These are phyloP conservation scores for Fusarium sacchari DNA, from an alignment of 2,329 filamentous ascomycete genomes.

Conservation along the genomic window DNA sequence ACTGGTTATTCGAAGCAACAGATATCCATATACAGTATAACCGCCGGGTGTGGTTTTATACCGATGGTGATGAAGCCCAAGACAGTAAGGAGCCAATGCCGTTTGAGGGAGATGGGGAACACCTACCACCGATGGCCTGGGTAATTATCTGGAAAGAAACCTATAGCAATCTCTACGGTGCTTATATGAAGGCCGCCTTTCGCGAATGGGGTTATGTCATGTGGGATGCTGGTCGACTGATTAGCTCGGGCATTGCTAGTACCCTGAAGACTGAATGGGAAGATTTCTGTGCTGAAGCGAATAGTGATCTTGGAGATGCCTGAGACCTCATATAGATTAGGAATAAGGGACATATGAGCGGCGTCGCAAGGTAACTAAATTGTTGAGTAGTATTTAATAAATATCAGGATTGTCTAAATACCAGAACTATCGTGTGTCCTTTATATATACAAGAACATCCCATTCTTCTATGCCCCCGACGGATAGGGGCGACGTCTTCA, in stretches of 20 bases:
- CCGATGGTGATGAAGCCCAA: neutral
- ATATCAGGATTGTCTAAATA: neutral
- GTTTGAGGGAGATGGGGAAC: neutral
- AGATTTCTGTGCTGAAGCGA: neutral
- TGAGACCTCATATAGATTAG: neutral
- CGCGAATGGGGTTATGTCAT: constrained; percentile 2
- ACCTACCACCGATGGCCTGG: neutral
- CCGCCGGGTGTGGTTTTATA: neutral
- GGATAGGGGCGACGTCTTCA: neutral
- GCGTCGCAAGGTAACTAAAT: too few species aligned
- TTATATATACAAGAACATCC: rapidly evolving
- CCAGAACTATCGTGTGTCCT: neutral
- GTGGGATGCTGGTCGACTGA: neutral
- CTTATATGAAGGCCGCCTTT: neutral
- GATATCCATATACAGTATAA: too few species aligned
- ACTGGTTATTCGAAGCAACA: too few species aligned
- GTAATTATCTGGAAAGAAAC: neutral
- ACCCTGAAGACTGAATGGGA: neutral
- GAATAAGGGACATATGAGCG: too few species aligned
- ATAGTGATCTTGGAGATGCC: neutral
- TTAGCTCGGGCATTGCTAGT: neutral
- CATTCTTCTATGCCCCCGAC: too few species aligned
- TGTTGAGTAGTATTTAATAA: too few species aligned
- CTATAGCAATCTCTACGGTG: constrained; percentile 1
- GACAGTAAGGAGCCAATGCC: neutral